These are phyloP conservation scores for Chenopodium suecicum DNA, from an alignment of 148 eudicot species.

Conservation along the genomic window DNA sequence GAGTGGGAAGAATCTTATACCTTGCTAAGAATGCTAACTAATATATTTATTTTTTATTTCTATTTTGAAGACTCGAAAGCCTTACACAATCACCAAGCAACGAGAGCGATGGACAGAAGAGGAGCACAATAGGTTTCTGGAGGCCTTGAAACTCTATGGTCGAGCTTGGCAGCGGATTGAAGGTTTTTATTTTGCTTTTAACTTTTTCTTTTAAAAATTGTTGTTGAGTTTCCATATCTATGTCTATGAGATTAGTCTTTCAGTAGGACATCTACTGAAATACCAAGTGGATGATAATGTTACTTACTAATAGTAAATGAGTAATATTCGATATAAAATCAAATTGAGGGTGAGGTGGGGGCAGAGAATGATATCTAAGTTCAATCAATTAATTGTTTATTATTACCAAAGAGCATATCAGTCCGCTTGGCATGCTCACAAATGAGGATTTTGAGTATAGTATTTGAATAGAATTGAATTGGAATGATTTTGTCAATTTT, in stretches of 20 bases:
- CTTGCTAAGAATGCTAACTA: background rate
- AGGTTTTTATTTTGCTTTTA: slow-evolving; percentile 47
- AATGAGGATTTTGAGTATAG: slow-evolving; percentile 7
- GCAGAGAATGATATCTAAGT: background rate
- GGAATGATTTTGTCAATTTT: background rate
- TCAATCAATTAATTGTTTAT: background rate
- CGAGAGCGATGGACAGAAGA: slow-evolving; percentile 99
- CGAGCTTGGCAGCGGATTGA: slow-evolving; percentile 99
- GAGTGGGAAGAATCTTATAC: background rate
- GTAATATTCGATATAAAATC: no score
- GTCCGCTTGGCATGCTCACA: slow-evolving; percentile 8
- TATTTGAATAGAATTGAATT: slow-evolving; percentile 12
- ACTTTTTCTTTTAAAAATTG: background rate
- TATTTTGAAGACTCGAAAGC: slow-evolving; percentile 71
- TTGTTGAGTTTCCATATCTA: background rate
- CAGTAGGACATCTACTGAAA: background rate
- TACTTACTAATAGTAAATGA: no score
- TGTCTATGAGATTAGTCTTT: background rate
- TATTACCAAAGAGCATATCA: slow-evolving; percentile 13
- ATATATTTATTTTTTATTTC: background rate
- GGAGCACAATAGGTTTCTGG: slow-evolving; percentile 91
- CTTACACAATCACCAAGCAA: slow-evolving; percentile 96
- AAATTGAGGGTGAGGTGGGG: background rate
- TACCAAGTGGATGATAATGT: background rate
- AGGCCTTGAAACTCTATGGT: slow-evolving; percentile 94